These are phyloP conservation scores for Pythium phragmitis DNA, from an alignment of 352 stramenopile genomes.

Conservation along the genomic window DNA sequence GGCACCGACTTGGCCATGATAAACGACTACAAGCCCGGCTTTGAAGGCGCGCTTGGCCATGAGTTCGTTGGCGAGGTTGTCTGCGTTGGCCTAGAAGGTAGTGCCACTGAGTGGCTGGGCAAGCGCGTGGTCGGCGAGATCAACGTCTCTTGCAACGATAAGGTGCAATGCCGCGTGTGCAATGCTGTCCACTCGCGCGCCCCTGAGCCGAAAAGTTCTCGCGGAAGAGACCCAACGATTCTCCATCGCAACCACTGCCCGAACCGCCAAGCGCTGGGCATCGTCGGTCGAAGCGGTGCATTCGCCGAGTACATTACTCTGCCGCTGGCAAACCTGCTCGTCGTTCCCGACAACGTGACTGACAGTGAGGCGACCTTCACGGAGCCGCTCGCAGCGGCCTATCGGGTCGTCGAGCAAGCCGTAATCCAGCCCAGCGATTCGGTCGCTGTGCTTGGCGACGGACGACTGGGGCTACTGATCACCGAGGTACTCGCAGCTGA, in stretches of 20 bases:
- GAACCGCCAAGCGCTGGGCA: constrained; percentile 66
- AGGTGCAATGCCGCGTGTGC: constrained; percentile 21
- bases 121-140: constrained; percentile 91
- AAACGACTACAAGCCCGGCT: constrained; percentile 70
- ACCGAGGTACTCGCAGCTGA: constrained; percentile 49
- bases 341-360: constrained; percentile 44
- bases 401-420: constrained; percentile 65
- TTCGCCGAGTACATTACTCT: constrained; percentile 75
- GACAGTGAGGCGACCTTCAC: constrained; percentile 54
- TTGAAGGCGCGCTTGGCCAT: constrained; percentile 75
- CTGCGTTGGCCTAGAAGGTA: constrained; percentile 34
- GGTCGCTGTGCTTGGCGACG: constrained; percentile 73
- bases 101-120: constrained; percentile 45
- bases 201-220: neutral
- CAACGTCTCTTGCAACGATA: constrained; percentile 80
- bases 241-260: constrained; percentile 69
- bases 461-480: constrained; percentile 70
- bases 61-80: constrained; percentile 90
- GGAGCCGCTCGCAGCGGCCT: constrained; percentile 72
- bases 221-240: constrained; percentile 7
- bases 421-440: constrained; percentile 41
- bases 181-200: constrained; percentile 12
- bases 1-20: constrained; percentile 76
- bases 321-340: constrained; percentile 59
- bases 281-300: constrained; percentile 64